Evolutionary conservation across 148 eudicot species (phyloP), one percentile per base, ranked within the genome.

Genomic region (Fagopyrum esculentum): DNA sequence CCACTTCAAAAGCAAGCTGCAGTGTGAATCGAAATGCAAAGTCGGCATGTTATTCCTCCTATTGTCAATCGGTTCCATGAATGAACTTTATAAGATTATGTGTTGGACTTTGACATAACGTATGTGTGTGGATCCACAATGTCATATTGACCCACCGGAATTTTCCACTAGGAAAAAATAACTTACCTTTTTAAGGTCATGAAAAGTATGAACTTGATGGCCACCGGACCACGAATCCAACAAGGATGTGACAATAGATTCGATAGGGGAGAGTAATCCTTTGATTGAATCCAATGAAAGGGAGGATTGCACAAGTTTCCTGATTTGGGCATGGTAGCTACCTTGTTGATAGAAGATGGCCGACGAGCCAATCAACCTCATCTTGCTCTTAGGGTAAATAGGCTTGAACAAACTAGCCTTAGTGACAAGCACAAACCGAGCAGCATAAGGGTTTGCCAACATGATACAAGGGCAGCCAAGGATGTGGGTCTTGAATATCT

Each of bases 291-390:
- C 82, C 0, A 78, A 69, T 9, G 85, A 84, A 19, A 84, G 69
- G 51, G 89, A 80, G 22, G 81, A 13, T 74, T 84, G 89, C 59
- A 86, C 87, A 29, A 86, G 17, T 69, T 89, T 93, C 79, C 92
- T 77, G 3, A 93, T 64, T 45, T 73, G 83, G 80, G 78, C 47
- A 81, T 93, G 98, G 74, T 83, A 83, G 29, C 78, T 50, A 50
- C 98, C 98, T 76, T 91, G 89, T 81, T 91, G 96, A 69, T 86
- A 93, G 80, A 93, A 93, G 7, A 93, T 84, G 0, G 98, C 98
- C 3, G 79, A 74, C 22, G 91, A 80, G 50, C 98, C 98, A 19
- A 93, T 89, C 83, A 93, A 66, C 56, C 55, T 86, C 83, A 89
- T 93, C 76, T 93, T 93, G 74, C 92, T 88, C 81, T 85, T 91